Conservation (phyloP, 164 flowering plant genomes). For the Magnolia kwangsiensis region DNA sequence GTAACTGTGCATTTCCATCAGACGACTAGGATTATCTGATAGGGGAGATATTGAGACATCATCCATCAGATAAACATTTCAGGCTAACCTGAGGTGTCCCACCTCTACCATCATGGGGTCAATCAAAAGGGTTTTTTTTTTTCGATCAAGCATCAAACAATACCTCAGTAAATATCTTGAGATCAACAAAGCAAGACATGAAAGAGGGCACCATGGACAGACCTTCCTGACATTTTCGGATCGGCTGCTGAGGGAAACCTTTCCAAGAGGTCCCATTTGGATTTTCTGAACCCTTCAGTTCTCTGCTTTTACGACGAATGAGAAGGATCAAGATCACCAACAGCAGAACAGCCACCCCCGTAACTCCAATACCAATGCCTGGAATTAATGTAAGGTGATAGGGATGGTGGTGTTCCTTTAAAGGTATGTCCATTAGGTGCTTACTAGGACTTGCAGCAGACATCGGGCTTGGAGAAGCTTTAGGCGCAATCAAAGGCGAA, state of each 20-base stretch:
- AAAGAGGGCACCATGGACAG: slow-evolving; percentile 5
- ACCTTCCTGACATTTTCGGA: slow-evolving; percentile 77
- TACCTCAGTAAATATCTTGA: not conserved
- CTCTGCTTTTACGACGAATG: slow-evolving; percentile 67
- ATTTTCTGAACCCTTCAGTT: slow-evolving; percentile 45
- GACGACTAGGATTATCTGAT: not conserved
- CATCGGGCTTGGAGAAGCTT: slow-evolving; percentile 53
- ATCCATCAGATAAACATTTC: too few species aligned
- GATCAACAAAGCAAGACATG: not conserved
- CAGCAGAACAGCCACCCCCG: slow-evolving; percentile 53
- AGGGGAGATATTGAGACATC: too few species aligned
- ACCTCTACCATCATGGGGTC: too few species aligned
- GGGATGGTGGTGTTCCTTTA: slow-evolving; percentile 36
- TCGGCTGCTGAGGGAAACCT: slow-evolving; percentile 38
- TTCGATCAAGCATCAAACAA: too few species aligned
- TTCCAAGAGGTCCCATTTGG: slow-evolving; percentile 37
- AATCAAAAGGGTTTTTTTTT: too few species aligned
- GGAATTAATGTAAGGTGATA: slow-evolving; percentile 62
- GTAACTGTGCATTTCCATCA: not conserved
- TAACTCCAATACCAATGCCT: slow-evolving; percentile 63
- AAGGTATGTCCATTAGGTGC: slow-evolving; percentile 23
- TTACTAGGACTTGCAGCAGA: slow-evolving; percentile 60
- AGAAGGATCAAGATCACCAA: slow-evolving; percentile 62
- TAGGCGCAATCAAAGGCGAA: slow-evolving; percentile 38
- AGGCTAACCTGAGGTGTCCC: too few species aligned